Evolutionary conservation across 164 flowering plant species (phyloP), one percentile per base, ranked within the genome.

Genomic region (Macadamia integrifolia): DNA sequence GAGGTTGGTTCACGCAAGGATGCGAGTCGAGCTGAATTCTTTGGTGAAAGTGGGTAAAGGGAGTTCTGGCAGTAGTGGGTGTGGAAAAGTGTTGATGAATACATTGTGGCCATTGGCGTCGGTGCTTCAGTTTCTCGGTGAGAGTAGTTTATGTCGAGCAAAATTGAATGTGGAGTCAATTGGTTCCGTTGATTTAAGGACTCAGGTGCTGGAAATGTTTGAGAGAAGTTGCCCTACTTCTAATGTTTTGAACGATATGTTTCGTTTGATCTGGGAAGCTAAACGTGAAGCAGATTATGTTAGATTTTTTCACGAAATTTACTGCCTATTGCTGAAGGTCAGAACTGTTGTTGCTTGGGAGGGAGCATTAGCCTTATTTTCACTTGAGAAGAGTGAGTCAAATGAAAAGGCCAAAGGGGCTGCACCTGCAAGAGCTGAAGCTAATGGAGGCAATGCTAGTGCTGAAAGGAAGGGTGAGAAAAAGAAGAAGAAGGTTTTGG

Each of bases 401-500:
- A 62, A 59, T 44, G 82, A 71, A 49, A 79, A 74, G 71, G 14
- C 50, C 10, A 64, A 66, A 65, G 71, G 66, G 43, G 72, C 18
- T 60, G 53, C 56, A 14, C 44, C 62, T 66, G 61, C 71, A 0
- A 44, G n/a, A 7, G 71, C 28, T 52, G 86, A 71, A 44, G 66
- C 23, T 40, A 80, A 72, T 65, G 83, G 77, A 50, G 72, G 48
- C 58, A 74, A 71, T 44, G 70, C 17, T 53, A 82, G 75, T 55
- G 77, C 14, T 0, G 81, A 72, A 2, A 85, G 74, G 77, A 89
- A 85, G 79, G 69, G 73, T 58, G 88, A 84, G 65, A 85, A 85
- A 82, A 88, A 83, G 72, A 87, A 84, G 77, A 85, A 83, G 81
- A 87, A 84, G 78, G 83, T 78, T 65, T 66, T 89, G 74, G 98